Evolutionary conservation across 495 filamentous ascomycete species (phyloP), one percentile per base, ranked within the genome.

Genomic region (Hypomontagnella monticulosa): DNA sequence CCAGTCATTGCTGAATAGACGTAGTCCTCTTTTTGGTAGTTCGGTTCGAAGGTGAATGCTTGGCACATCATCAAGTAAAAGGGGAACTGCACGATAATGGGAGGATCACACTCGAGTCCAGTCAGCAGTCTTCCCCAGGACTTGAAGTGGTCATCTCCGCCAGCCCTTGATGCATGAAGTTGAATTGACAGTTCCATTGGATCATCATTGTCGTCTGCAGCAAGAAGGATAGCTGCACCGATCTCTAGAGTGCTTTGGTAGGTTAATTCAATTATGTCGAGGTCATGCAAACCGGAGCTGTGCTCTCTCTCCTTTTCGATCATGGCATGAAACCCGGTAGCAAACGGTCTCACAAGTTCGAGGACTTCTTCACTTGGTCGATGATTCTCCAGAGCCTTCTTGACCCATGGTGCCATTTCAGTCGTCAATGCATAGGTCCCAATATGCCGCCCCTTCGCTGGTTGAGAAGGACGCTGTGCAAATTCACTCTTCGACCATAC

Each of bases 41-140:
- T 47, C 9, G 44, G 44, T 20, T 47, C 44, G 20, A 27, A 47
- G 18, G 44, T 47, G 19, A 47, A 47, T 11, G 44, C 18, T 30
- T 47, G 44, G 10, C 44, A 47, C 44, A 47, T 47, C 44, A 47
- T 12, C 20, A 47, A 14, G 20, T 47, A 47, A 30, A 47, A 30
- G 9, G 44, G 44, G n/a, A 47, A 27, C 7, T 47, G 18, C 3
- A 23, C 44, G 19, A 47, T 30, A 12, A 47, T 47, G 3, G 44
- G 44, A 47, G 44, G 44, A 12, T 47, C 44, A 47, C 44, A 47
- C 10, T 47, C 44, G 30, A 47, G 44, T 1, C 44, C 44, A 16
- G 44, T 47, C 1, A 47, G 44, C 19, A 47, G 44, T 23, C 20
- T 47, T 27, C 44, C 44, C 44, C 44, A 47, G 19, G 44, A 23